A percentile compares a stretch with the other conserved stretches of the same genome.
Evolutionary conservation across 2,329 filamentous ascomycete species (phyloP).

Genomic region (Penicillium sp.): DNA sequence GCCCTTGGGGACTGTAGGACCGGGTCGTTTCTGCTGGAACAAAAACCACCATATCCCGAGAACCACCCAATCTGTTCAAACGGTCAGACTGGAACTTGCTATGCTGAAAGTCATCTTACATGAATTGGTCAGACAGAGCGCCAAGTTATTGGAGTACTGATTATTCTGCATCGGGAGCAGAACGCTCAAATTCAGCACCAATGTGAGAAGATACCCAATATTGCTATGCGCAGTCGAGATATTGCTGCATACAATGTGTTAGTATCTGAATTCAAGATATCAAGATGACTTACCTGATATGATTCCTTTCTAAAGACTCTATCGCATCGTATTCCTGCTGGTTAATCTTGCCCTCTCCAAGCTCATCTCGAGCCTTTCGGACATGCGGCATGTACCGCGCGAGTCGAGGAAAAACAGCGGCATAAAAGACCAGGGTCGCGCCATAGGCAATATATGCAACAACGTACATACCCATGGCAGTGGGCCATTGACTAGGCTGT

Average conservation of each 20-base stretch:
- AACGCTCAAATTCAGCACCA: conserved; percentile 43
- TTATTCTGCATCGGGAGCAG: conserved; percentile 40
- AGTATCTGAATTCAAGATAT: conserved; percentile 1
- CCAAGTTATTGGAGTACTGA: conserved; percentile 41
- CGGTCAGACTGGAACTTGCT: not conserved
- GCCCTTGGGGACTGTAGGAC: conserved; percentile 41
- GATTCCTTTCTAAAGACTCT: conserved; percentile 44
- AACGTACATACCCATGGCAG: conserved; percentile 44
- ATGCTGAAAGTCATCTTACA: conserved; percentile 31
- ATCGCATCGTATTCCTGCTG: conserved; percentile 43
- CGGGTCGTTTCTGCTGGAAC: conserved; percentile 43
- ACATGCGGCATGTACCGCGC: conserved; percentile 45
- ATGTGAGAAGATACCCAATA: conserved; percentile 43
- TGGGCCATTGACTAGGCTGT: conserved; percentile 40
- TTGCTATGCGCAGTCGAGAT: conserved; percentile 47
- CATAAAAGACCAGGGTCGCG: conserved; percentile 46
- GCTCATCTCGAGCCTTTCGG: conserved; percentile 42
- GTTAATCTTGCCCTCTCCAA: conserved; percentile 39
- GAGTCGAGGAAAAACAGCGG: conserved; percentile 42
- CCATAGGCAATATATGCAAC: conserved; percentile 44
- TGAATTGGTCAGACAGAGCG: conserved; percentile 43
- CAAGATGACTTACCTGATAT: conserved; percentile 33
- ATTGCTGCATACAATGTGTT: conserved; percentile 27
- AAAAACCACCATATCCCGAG: conserved; percentile 47
- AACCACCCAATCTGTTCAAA: conserved; percentile 41